These are phyloP conservation scores for Fusarium siculi DNA, from an alignment of 2,329 filamentous ascomycete species.

Conservation along the genomic window DNA sequence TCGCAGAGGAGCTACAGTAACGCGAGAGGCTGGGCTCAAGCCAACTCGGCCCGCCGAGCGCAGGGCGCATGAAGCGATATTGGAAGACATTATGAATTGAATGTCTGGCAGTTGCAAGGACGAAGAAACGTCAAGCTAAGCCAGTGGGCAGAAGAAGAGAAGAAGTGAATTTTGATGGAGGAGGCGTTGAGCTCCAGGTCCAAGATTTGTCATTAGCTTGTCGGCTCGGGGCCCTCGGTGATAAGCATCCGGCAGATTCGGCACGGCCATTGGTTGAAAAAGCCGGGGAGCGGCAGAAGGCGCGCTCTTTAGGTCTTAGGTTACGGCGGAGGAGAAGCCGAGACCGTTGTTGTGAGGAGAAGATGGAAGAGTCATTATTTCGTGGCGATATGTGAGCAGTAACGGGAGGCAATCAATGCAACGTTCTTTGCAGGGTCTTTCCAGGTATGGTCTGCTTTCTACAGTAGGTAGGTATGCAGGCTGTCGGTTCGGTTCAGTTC, in stretches of 20 bases:
- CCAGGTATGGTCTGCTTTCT: background rate
- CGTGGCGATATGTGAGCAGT: slow-evolving; percentile 10
- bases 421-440: background rate
- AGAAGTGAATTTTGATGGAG: slow-evolving; percentile 38
- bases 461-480: background rate
- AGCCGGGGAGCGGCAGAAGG: slow-evolving; percentile 26
- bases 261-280: slow-evolving; percentile 47
- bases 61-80: slow-evolving; percentile 73
- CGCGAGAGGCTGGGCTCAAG: slow-evolving; percentile 57
- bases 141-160: slow-evolving; percentile 32
- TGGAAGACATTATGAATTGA: slow-evolving; percentile 66
- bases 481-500: background rate
- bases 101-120: slow-evolving; percentile 40
- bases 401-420: background rate
- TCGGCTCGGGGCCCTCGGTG: slow-evolving; percentile 52
- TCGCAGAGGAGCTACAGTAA: slow-evolving; percentile 49
- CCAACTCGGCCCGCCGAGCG: slow-evolving; percentile 77
- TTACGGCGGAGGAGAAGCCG: slow-evolving; percentile 15
- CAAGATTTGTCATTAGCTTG: slow-evolving; percentile 52
- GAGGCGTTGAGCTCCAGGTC: slow-evolving; percentile 37
- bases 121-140: slow-evolving; percentile 33
- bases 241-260: slow-evolving; percentile 44
- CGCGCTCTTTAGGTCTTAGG: slow-evolving; percentile 22
- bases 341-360: slow-evolving; percentile 20
- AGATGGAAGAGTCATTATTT: slow-evolving; percentile 18